Base-by-base conservation (phyloP, 2,329 filamentous ascomycete species). In the Hymenoscyphus fraxineus region DNA sequence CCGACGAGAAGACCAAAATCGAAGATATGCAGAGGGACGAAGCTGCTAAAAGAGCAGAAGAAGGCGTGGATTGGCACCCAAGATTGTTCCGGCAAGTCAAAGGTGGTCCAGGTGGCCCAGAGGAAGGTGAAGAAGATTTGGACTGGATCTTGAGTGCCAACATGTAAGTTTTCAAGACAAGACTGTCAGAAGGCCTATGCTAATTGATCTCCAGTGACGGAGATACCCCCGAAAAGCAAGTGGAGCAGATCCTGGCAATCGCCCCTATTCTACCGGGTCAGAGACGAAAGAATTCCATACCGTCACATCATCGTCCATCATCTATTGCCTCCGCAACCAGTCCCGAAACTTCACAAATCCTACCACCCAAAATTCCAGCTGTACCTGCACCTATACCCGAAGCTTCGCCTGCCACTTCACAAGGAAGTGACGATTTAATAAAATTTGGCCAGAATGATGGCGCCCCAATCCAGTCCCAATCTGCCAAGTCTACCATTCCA, bases 141-240 rank as follows among this genome's bases (percentile, higher is more conserved):
- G 95, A 98, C 77, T 99, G 92, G 92, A 93, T 98, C 73, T 91
- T 99, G 73, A 90, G 94, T 76, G 89, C 93, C 1, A 82, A 88
- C 63, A 85, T 99, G 93, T 96, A 78, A 77, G 86, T 76, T 13
- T 40, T 2, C 40, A 31, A 35, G 59, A 31, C 22, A 9, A 54
- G 35, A 27, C 22, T 54, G 38, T 4, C 9, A 61, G 27, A 5
- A 16, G 12, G n/a, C 16, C 12, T 16, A n/a, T 61, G 41, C 58
- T 62, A 56, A 76, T 65, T 47, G 31, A 22, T 55, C 38, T 32
- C 61, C 65, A 88, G 86, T 68, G 88, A 93, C 71, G 82, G 81
- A 57, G 78, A 84, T 32, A 85, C 89, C 3, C 86, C 91, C 0
- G 80, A 89, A 70, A 83, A 89, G 69, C 88, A 92, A 73, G 83